A percentile compares a stretch with the other conserved stretches of the same genome.
These are phyloP conservation scores for Rhodotorula sp. DNA, from an alignment of 1,284 basidiomycete genomes.

Conservation along the genomic window DNA sequence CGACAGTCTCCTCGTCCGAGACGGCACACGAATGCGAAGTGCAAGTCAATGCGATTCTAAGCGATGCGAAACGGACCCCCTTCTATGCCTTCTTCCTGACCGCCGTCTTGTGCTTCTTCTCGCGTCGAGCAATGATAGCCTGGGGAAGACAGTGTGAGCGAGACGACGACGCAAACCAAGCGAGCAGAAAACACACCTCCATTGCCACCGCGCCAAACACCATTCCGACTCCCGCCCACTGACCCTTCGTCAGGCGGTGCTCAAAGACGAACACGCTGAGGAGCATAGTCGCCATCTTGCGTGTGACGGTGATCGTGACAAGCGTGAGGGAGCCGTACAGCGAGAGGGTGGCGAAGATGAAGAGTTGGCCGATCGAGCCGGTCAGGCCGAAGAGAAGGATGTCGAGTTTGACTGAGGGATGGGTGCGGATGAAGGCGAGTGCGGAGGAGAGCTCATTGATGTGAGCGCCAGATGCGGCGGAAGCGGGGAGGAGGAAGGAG, in stretches of 20 bases:
- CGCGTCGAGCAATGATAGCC: conserved; percentile 20
- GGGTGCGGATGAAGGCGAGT: conserved; percentile 70
- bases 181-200: conserved; percentile 15
- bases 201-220: conserved; percentile 63
- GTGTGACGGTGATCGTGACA: conserved; percentile 91
- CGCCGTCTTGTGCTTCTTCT: conserved; percentile 23
- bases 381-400: conserved; percentile 82
- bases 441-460: conserved; percentile 68
- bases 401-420: conserved; percentile 75
- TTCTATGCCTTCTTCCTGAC: neutral
- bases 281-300: conserved; percentile 98
- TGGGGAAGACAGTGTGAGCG: neutral
- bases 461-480: conserved; percentile 69
- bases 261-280: conserved; percentile 90
- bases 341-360: conserved; percentile 97
- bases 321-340: conserved; percentile 93
- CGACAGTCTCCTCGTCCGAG: too few species aligned
- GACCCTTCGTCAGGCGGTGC: conserved; percentile 76
- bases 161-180: accelerated
- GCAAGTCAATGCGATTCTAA: neutral
- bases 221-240: conserved; percentile 85
- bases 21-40: too few species aligned
- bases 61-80: neutral
- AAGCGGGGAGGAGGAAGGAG: conserved; percentile 52
- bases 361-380: conserved; percentile 90